Base-by-base conservation (phyloP, 108 stramenopile genomes). In the Stephanodiscus minutulus region DNA sequence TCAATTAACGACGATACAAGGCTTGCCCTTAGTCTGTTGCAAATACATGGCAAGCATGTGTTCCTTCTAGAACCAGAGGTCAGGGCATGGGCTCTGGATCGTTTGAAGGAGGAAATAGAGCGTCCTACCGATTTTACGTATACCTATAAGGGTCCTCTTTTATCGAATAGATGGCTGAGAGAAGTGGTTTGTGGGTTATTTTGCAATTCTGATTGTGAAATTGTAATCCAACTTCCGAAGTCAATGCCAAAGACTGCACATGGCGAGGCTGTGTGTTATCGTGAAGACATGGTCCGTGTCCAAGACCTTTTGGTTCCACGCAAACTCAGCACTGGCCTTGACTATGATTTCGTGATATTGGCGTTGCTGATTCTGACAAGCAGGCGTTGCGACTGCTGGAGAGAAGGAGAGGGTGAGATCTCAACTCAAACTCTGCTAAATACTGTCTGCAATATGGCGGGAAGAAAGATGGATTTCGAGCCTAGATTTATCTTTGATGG, bases 341-440 rank as follows among this genome's bases (percentile, higher is more conserved):
- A 94, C 69, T 89, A 84, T 78, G 88, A 94, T 54, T 65, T 94
- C 17, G 36, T 91, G 66, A 86, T 94, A 53, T 78, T 88, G 33
- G 82, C 83, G 11, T 58, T 94, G 15, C 77, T 94, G 11, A 43
- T 88, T 36, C 65, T 94, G 18, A 46, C 74, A 43, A 15, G 46
- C 17, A 83, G 84, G 24, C 53, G 74, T 20, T 29, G 44, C 29
- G 44, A 35, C 35, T 56, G 76, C 39, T 91, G 91, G 88, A 77
- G 67, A 54, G 76, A 79, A 44, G 76, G 82, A 15, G 56, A 72
- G 7, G 35, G 65, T 5, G 54, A 53, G 24, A 66, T 86, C 37
- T 73, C 82, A 8, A 88, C 88, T 0, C 93, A 92, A 66, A 47
- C 71, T 28, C 55, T 95, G 25, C 64, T 95, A 7, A 86, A 91